Evolutionary conservation across 2,329 filamentous ascomycete genomes (phyloP).

Genomic region (Alternaria burnsii): DNA sequence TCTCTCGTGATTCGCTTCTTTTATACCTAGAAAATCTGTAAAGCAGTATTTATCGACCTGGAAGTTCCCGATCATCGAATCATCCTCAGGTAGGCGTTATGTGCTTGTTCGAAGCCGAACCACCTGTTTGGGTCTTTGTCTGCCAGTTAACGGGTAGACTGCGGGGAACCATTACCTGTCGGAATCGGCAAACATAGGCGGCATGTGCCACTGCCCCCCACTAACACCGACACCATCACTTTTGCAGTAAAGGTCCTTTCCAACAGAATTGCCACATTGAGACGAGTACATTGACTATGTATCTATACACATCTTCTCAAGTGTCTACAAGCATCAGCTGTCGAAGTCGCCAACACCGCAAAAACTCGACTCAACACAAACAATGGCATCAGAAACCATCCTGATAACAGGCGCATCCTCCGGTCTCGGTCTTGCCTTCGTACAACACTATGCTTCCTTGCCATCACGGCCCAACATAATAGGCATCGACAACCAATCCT

Average conservation of each 20-base stretch:
- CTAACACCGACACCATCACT: background rate
- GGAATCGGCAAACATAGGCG: slow-evolving; percentile 6
- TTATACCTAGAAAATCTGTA: background rate
- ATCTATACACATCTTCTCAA: background rate
- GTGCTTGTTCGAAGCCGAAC: background rate
- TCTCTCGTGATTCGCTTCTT: background rate
- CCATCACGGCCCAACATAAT: slow-evolving; percentile 22
- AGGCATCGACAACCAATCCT: slow-evolving; percentile 31
- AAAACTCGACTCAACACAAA: background rate
- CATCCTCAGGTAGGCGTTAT: background rate
- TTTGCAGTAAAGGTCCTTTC: slow-evolving; percentile 5
- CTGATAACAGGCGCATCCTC: slow-evolving; percentile 93
- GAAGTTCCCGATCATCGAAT: background rate
- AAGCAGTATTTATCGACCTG: background rate
- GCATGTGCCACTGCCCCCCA: background rate
- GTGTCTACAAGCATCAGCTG: background rate
- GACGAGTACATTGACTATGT: background rate
- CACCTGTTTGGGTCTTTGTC: background rate
- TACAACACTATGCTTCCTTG: slow-evolving; percentile 34
- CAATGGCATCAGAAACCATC: slow-evolving; percentile 63
- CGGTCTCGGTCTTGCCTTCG: slow-evolving; percentile 79
- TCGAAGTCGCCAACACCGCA: background rate
- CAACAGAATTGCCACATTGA: slow-evolving; percentile 6
- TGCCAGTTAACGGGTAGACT: slow-evolving; percentile 5
- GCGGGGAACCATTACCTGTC: slow-evolving; percentile 9